phyloP scores from a whole-genome alignment of 179 eudicot species.

The Monotropa hypopitys region DNA sequence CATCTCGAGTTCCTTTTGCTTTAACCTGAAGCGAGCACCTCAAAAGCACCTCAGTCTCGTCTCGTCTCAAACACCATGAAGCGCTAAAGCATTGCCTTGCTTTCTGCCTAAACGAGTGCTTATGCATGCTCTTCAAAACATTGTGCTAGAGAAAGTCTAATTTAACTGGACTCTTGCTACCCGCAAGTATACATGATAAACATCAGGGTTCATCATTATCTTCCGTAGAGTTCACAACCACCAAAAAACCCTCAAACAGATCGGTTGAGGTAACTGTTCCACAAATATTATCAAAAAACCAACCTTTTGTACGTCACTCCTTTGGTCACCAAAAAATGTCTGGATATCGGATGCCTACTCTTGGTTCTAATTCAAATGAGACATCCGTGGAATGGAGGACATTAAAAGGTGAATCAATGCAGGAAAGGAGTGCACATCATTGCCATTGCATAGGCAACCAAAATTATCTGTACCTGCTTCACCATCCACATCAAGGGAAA shows the following conservation, averaged over 20 bases:
- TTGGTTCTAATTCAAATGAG: background rate
- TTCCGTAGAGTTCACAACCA: background rate
- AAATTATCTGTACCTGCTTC: background rate
- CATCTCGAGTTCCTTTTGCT: background rate
- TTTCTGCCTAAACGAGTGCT: background rate
- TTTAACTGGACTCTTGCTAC: background rate
- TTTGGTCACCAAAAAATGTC: background rate
- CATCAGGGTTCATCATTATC: background rate
- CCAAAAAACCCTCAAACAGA: background rate
- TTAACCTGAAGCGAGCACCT: background rate
- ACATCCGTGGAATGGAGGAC: background rate
- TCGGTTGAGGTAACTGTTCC: background rate
- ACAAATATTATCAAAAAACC: background rate
- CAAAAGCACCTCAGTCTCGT: background rate
- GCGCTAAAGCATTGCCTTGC: background rate
- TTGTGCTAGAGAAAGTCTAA: background rate
- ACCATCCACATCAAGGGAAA: background rate
- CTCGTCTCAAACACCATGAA: background rate
- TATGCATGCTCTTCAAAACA: background rate
- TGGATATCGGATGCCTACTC: background rate
- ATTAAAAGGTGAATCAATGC: background rate
- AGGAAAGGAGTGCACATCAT: background rate
- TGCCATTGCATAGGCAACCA: background rate
- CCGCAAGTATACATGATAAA: background rate
- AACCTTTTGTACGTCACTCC: background rate